Evolutionary conservation across 805 yeast species (phyloP).

Genomic region (Candida verbasci): DNA sequence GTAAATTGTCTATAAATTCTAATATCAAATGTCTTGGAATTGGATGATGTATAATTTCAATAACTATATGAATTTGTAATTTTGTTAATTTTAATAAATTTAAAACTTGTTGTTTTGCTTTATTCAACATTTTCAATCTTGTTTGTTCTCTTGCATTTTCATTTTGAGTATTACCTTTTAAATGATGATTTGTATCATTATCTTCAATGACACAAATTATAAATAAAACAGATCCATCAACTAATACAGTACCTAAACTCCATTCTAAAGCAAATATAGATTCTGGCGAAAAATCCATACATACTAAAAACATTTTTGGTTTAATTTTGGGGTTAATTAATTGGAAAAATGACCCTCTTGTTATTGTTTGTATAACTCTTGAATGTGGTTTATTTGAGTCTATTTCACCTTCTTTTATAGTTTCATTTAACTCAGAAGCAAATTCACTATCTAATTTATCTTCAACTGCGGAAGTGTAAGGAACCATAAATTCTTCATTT

Average conservation of each 20-base stretch:
- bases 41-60: constrained; percentile 73
- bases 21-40: constrained; percentile 68
- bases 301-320: constrained; percentile 64
- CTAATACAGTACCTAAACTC: constrained; percentile 79
- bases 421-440: constrained; percentile 50
- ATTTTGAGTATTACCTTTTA: constrained; percentile 34
- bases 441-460: constrained; percentile 59
- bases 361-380: constrained; percentile 64
- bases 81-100: constrained; percentile 58
- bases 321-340: constrained; percentile 39
- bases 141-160: constrained; percentile 34
- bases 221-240: constrained; percentile 77
- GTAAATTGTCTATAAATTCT: constrained; percentile 64
- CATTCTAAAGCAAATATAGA: constrained; percentile 82
- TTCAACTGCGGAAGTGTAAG: constrained; percentile 65
- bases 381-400: constrained; percentile 50
- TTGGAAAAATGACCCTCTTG: constrained; percentile 63
- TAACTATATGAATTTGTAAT: constrained; percentile 66
- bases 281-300: constrained; percentile 81
- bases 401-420: constrained; percentile 50
- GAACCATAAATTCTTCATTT: constrained; percentile 40
- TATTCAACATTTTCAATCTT: constrained; percentile 35
- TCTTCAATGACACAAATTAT: constrained; percentile 59
- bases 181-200: constrained; percentile 37
- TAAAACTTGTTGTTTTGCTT: constrained; percentile 42